Evolutionary conservation across 345 rosid species (phyloP).

Genomic region (Citrus mangshanensis): DNA sequence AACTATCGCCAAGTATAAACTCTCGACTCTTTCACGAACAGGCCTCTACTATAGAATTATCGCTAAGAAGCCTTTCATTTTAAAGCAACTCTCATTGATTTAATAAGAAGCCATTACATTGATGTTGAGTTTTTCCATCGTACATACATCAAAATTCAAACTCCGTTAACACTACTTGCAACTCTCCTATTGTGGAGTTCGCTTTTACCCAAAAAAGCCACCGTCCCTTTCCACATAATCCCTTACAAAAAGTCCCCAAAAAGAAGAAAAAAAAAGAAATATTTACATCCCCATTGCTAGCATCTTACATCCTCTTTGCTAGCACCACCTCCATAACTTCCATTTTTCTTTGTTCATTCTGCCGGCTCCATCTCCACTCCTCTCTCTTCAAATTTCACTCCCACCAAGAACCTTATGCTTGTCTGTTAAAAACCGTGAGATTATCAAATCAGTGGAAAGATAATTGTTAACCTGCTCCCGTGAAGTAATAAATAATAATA

Average conservation of each 20-base stretch:
- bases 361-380: conserved; percentile 29
- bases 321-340: not conserved
- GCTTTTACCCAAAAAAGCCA: too few relatives aligned
- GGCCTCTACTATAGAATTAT: too few relatives aligned
- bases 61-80: not conserved
- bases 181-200: too few relatives aligned
- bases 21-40: too few relatives aligned
- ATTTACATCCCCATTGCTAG: not conserved
- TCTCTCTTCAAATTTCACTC: conserved; percentile 65
- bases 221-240: not conserved
- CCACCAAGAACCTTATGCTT: conserved; percentile 66
- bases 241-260: not conserved
- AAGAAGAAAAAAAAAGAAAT: not conserved
- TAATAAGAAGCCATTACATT: too few relatives aligned
- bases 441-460: not conserved
- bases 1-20: too few relatives aligned
- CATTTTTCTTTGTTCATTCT: conserved; percentile 12
- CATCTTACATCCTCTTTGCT: not conserved
- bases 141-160: not conserved
- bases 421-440: conserved; percentile 31
- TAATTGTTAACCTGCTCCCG: not conserved
- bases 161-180: too few relatives aligned
- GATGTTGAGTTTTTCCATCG: too few relatives aligned
- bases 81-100: too few relatives aligned
- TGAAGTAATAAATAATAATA: too few relatives aligned